phyloP scores from a whole-genome alignment of 192 early-diverging fungal genomes.

The Linnemannia elongata region DNA sequence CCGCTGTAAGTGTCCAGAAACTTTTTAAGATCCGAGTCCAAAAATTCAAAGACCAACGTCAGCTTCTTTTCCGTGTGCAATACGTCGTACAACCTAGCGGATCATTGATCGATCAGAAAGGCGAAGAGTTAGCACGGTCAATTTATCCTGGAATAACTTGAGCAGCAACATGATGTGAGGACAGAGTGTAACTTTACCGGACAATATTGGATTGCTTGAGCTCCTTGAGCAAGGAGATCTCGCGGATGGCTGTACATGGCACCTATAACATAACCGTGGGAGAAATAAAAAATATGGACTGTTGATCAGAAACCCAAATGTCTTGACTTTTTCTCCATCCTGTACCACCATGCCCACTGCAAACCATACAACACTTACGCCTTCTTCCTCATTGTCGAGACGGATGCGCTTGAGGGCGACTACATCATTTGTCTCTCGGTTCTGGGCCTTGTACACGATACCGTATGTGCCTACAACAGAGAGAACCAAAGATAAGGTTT shows the following conservation, averaged over 20 bases:
- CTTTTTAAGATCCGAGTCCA: slow-evolving; percentile 99
- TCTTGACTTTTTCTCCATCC: neutral
- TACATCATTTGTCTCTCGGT: slow-evolving; percentile 93
- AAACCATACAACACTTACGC: slow-evolving; percentile 84
- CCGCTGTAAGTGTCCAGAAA: slow-evolving; percentile 92
- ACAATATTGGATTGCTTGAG: slow-evolving; percentile 88
- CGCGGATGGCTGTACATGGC: slow-evolving; percentile 88
- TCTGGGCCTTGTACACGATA: slow-evolving; percentile 99
- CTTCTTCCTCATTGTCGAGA: slow-evolving; percentile 91
- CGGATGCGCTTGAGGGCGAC: slow-evolving; percentile 97
- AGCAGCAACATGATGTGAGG: neutral
- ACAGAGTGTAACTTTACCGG: slow-evolving; percentile 60
- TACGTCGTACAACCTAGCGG: slow-evolving; percentile 90
- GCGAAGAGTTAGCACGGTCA: neutral
- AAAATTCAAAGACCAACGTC: slow-evolving; percentile 97
- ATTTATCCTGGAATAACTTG: neutral
- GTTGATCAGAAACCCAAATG: neutral
- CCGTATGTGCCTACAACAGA: slow-evolving; percentile 87
- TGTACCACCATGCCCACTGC: neutral
- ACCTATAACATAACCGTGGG: slow-evolving; percentile 61
- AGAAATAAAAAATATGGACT: neutral
- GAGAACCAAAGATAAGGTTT: too few species aligned
- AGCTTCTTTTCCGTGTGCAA: slow-evolving; percentile 98
- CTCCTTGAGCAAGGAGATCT: slow-evolving; percentile 89
- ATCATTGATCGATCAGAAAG: neutral